Evolutionary conservation across 768 basidiomycete genomes (phyloP).

Genomic region (Auricularia auricula-judae): DNA sequence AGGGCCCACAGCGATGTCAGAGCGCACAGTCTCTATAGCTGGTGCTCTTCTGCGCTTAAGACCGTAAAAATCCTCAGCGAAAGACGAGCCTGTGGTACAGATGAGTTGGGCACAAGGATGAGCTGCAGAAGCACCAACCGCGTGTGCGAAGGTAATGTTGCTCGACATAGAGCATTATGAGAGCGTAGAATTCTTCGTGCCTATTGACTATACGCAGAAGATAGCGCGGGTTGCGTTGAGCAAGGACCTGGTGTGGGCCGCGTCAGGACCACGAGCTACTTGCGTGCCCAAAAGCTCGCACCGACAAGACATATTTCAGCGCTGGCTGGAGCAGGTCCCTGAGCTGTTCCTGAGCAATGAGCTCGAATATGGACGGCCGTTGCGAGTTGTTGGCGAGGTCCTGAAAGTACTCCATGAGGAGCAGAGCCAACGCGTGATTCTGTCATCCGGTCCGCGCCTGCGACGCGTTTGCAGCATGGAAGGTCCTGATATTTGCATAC

Average conservation of each 20-base stretch:
- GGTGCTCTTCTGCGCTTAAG: conserved; percentile 69
- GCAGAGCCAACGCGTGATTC: no score
- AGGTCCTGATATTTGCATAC: no score
- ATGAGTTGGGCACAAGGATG: background rate
- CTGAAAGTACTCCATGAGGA: conserved; percentile 70
- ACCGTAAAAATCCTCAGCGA: conserved; percentile 94
- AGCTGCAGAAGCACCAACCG: conserved; percentile 35
- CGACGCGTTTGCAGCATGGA: no score
- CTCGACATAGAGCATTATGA: conserved; percentile 83
- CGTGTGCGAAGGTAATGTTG: conserved; percentile 80
- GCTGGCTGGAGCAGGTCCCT: conserved; percentile 88
- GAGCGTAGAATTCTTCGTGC: conserved; percentile 93
- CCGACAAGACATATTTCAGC: conserved; percentile 85
- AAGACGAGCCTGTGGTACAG: conserved; percentile 64
- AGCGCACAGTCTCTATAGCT: conserved; percentile 57
- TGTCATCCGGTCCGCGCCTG: no score
- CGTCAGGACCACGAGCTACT: background rate
- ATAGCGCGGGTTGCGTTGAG: conserved; percentile 89
- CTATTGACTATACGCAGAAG: conserved; percentile 81
- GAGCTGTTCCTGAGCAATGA: conserved; percentile 89
- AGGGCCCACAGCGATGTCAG: conserved; percentile 55
- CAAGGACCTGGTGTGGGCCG: conserved; percentile 60
- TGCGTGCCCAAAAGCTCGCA: conserved; percentile 27
- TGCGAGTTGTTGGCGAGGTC: conserved; percentile 61
- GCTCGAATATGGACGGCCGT: conserved; percentile 80